A percentile compares a stretch with the other conserved stretches of the same genome.
phyloP scores from a whole-genome alignment of 2,329 filamentous ascomycete species.

The Fusarium metavorans region DNA sequence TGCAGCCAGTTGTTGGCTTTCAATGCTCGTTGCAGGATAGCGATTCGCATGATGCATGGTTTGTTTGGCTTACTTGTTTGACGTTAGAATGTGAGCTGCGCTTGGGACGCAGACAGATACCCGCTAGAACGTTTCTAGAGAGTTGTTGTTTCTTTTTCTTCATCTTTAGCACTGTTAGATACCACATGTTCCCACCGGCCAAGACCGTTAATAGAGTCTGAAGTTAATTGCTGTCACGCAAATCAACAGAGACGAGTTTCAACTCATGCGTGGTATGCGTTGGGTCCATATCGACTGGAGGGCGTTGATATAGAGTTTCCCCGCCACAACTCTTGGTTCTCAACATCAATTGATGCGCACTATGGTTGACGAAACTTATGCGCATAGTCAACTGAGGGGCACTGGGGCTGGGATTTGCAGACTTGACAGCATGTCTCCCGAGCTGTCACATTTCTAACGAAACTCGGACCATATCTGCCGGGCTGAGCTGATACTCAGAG shows the following conservation, averaged over 20 bases:
- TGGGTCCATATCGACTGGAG: background rate
- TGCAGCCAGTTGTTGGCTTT: background rate
- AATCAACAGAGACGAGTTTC: background rate
- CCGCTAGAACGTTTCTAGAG: conserved; percentile 39
- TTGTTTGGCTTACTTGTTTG: conserved; percentile 25
- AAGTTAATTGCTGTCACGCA: background rate
- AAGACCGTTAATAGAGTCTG: conserved; percentile 6
- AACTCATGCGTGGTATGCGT: background rate
- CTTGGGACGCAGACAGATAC: conserved; percentile 35
- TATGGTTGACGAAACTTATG: background rate
- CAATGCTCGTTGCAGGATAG: conserved; percentile 15
- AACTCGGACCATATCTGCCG: background rate
- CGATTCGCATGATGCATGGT: conserved; percentile 28
- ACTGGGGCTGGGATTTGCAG: background rate
- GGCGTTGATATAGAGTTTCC: conserved; percentile 1
- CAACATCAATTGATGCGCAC: background rate
- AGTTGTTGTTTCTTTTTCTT: conserved; percentile 28
- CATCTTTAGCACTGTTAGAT: conserved; percentile 25
- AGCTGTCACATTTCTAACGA: conserved; percentile 4
- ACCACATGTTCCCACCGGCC: conserved; percentile 19
- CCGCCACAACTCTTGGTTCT: background rate
- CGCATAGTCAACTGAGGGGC: background rate
- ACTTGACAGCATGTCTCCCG: background rate
- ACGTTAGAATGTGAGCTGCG: conserved; percentile 17
- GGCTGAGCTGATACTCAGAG: background rate